Conservation (phyloP, 805 yeast species). For the Komagataella phaffii region DNA sequence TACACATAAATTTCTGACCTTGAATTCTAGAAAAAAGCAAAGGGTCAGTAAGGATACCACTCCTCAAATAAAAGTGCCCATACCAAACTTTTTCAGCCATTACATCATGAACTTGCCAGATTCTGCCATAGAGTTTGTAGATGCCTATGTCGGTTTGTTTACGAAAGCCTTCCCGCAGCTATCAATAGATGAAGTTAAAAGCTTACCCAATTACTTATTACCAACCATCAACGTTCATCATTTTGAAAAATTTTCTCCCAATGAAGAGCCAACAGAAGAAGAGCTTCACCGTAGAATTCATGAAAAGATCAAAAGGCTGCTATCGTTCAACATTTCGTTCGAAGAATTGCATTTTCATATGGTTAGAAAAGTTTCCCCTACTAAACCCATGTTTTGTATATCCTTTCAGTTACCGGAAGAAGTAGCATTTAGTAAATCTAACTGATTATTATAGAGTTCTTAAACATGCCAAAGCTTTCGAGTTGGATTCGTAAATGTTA, state of each 20-base stretch:
- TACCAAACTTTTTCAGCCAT: slow-evolving; percentile 50
- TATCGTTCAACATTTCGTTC: slow-evolving; percentile 34
- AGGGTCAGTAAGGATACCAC: slow-evolving; percentile 13
- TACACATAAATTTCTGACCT: slow-evolving; percentile 22
- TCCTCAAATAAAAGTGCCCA: slow-evolving; percentile 11
- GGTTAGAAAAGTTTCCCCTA: slow-evolving; percentile 92
- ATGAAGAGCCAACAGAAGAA: slow-evolving; percentile 48
- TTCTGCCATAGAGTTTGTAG: slow-evolving; percentile 72
- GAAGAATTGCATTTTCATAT: slow-evolving; percentile 51
- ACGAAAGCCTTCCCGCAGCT: slow-evolving; percentile 21
- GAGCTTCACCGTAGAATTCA: slow-evolving; percentile 59
- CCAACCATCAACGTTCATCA: slow-evolving; percentile 85
- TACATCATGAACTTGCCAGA: slow-evolving; percentile 96
- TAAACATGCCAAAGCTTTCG: background rate
- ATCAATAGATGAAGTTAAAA: slow-evolving; percentile 19
- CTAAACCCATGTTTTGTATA: slow-evolving; percentile 92
- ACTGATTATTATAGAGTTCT: background rate
- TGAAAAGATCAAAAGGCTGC: slow-evolving; percentile 29
- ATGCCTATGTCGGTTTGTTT: slow-evolving; percentile 67
- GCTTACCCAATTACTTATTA: slow-evolving; percentile 34
- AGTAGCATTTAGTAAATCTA: slow-evolving; percentile 31
- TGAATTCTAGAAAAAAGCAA: slow-evolving; percentile 27
- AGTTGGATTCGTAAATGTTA: background rate
- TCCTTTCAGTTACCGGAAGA: slow-evolving; percentile 60
- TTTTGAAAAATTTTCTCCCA: slow-evolving; percentile 77